Conservation (phyloP, 371 early-diverging fungal genomes). For the Nematocida minor region DNA sequence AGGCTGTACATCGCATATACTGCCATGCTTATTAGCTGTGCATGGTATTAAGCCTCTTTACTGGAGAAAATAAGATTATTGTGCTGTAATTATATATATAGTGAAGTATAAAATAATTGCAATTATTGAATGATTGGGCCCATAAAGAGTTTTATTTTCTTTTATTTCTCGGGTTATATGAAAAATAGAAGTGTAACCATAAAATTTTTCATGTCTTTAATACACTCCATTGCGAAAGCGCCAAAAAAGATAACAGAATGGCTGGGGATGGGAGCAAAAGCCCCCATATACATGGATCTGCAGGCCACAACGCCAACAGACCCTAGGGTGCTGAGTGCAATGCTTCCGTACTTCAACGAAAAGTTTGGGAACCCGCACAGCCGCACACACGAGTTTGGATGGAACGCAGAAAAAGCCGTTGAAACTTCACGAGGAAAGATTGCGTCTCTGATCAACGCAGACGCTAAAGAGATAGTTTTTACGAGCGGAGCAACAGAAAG, state of each 20-base stretch:
- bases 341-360: slow-evolving; percentile 88
- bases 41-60: too few relatives aligned
- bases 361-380: slow-evolving; percentile 95
- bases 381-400: slow-evolving; percentile 90
- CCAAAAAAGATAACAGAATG: slow-evolving; percentile 32
- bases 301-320: slow-evolving; percentile 95
- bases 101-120: too few relatives aligned
- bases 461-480: slow-evolving; percentile 92
- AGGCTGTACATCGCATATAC: too few relatives aligned
- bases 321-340: slow-evolving; percentile 87
- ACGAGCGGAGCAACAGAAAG: slow-evolving; percentile 98
- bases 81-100: too few relatives aligned
- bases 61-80: too few relatives aligned
- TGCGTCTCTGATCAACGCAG: slow-evolving; percentile 81
- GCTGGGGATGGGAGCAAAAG: neutral
- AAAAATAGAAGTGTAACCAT: neutral
- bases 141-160: too few relatives aligned
- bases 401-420: slow-evolving; percentile 89
- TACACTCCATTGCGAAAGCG: neutral
- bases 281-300: slow-evolving; percentile 81
- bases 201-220: slow-evolving; percentile 39
- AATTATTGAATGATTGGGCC: too few relatives aligned
- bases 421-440: slow-evolving; percentile 82
- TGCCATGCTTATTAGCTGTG: too few relatives aligned
- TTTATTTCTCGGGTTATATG: too few relatives aligned